Conservation (phyloP, 148 eudicot species). For the Polygonum maritimum region DNA sequence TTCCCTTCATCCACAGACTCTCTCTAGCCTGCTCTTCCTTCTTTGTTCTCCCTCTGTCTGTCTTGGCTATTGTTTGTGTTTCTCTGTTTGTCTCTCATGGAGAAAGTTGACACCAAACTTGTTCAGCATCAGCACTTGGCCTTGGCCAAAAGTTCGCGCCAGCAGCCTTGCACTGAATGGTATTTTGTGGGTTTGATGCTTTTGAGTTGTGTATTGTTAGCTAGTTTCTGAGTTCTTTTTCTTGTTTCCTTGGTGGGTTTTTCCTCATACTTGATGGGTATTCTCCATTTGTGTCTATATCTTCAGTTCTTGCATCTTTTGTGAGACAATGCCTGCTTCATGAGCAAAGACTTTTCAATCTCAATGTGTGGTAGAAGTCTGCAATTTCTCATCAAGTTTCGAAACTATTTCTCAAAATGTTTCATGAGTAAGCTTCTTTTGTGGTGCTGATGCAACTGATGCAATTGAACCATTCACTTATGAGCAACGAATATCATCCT, state of each 20-base stretch:
- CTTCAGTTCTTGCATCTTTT: background rate
- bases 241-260: background rate
- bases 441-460: background rate
- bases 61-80: background rate
- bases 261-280: background rate
- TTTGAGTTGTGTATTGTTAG: background rate
- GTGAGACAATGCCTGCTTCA: background rate
- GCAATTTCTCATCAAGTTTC: no score
- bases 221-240: background rate
- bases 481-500: no score
- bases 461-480: background rate
- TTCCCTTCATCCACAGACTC: constrained; percentile 13
- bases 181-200: constrained; percentile 18
- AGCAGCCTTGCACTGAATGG: constrained; percentile 75
- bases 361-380: background rate
- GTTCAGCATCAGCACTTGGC: constrained; percentile 29
- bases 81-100: constrained; percentile 23
- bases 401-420: background rate
- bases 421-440: background rate
- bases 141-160: constrained; percentile 45
- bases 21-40: constrained; percentile 7
- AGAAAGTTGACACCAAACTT: constrained; percentile 34
- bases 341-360: background rate
- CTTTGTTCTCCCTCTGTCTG: constrained; percentile 2
- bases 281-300: background rate